phyloP scores from a whole-genome alignment of 2,329 filamentous ascomycete genomes.

The Onygenales sp. region DNA sequence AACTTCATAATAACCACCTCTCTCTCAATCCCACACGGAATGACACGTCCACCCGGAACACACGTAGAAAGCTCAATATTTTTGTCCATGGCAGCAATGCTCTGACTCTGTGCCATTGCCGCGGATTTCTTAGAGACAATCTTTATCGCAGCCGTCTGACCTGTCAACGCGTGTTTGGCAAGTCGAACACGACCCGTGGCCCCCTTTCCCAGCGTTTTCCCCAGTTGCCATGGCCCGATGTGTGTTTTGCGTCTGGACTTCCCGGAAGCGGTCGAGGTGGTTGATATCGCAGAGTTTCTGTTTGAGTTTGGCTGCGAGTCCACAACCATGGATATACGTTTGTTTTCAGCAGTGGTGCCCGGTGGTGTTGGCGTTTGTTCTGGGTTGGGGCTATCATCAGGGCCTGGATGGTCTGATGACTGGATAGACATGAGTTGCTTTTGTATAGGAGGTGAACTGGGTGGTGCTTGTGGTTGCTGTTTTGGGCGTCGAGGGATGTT shows the following conservation, averaged over 20 bases:
- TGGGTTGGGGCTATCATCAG: conserved; percentile 21
- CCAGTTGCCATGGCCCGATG: conserved; percentile 89
- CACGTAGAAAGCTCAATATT: conserved; percentile 50
- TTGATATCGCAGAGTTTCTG: conserved; percentile 44
- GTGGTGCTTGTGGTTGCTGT: conserved; percentile 10
- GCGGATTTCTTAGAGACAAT: conserved; percentile 81
- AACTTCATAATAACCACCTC: conserved; percentile 97
- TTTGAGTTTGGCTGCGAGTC: conserved; percentile 42
- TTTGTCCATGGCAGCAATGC: conserved; percentile 71
- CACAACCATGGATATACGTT: conserved; percentile 43
- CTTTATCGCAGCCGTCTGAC: conserved; percentile 83
- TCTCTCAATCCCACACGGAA: conserved; percentile 82
- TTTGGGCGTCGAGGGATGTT: conserved; percentile 31
- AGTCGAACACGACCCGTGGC: conserved; percentile 81
- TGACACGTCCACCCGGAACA: conserved; percentile 54
- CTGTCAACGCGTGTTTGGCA: conserved; percentile 68
- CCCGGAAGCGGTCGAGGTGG: conserved; percentile 45
- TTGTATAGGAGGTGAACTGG: conserved; percentile 4
- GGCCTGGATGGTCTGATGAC: conserved; percentile 15
- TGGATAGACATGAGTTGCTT: conserved; percentile 7
- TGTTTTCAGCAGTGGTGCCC: conserved; percentile 33
- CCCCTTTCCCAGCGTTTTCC: conserved; percentile 79
- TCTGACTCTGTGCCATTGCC: conserved; percentile 73
- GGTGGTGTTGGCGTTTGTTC: conserved; percentile 12
- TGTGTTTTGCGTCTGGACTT: conserved; percentile 56